These are phyloP conservation scores for Exophiala lecanii-corni DNA, from an alignment of 2,329 filamentous ascomycete species.

Conservation along the genomic window DNA sequence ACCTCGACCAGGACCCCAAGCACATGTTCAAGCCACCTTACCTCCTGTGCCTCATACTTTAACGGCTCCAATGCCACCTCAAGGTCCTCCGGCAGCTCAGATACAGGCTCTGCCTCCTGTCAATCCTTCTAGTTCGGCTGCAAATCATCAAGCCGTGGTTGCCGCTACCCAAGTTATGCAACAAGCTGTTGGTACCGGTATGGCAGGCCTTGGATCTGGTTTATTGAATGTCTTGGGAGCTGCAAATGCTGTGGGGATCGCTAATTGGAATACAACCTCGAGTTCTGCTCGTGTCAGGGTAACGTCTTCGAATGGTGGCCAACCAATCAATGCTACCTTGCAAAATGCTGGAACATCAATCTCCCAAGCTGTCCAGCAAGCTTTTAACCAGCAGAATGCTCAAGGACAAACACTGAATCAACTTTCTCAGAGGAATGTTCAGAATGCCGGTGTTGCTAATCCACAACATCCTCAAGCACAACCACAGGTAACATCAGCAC, in stretches of 20 bases:
- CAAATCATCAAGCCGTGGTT: slow-evolving; percentile 13
- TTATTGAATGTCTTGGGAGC: slow-evolving; percentile 22
- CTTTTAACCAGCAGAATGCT: neutral
- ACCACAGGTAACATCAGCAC: slow-evolving; percentile 16
- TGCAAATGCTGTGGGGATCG: slow-evolving; percentile 6
- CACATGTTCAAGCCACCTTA: slow-evolving; percentile 4
- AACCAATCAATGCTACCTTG: slow-evolving; percentile 8
- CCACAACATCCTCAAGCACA: slow-evolving; percentile 22
- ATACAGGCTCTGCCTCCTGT: slow-evolving; percentile 2
- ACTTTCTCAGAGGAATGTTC: neutral
- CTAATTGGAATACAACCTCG: neutral
- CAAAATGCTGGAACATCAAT: slow-evolving; percentile 11
- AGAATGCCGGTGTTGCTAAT: neutral
- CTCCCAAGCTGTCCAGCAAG: slow-evolving; percentile 12
- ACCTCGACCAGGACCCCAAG: slow-evolving; percentile 3
- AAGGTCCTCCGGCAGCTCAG: slow-evolving; percentile 3
- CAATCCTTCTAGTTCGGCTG: slow-evolving; percentile 4
- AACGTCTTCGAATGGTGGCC: neutral
- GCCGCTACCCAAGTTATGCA: slow-evolving; percentile 25
- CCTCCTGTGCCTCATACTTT: slow-evolving; percentile 34
- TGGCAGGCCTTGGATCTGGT: slow-evolving; percentile 21
- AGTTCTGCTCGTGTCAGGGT: neutral
- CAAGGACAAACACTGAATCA: neutral
- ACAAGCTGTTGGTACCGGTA: slow-evolving; percentile 20
- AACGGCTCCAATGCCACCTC: slow-evolving; percentile 24